These are phyloP conservation scores for Apium graveolens DNA, from an alignment of 129 eudicot species.

Conservation along the genomic window DNA sequence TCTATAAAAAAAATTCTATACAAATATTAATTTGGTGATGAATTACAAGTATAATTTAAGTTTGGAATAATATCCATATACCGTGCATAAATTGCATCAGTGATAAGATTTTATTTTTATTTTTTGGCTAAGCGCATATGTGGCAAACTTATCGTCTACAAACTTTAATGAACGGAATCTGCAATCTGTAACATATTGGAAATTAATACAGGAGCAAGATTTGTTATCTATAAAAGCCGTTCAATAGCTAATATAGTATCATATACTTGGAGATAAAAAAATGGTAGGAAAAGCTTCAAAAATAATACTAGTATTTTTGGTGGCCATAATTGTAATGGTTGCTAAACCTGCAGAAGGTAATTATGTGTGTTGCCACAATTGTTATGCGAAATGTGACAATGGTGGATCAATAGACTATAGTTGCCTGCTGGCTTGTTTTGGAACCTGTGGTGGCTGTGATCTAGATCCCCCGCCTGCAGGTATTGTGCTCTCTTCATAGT, in stretches of 20 bases:
- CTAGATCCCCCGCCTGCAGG: neutral
- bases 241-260: too few relatives aligned
- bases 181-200: too few relatives aligned
- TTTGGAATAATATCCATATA: too few relatives aligned
- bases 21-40: too few relatives aligned
- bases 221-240: neutral
- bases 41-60: too few relatives aligned
- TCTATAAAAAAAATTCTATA: too few relatives aligned
- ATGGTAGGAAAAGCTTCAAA: neutral
- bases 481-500: neutral
- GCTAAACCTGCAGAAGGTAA: neutral
- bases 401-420: neutral
- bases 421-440: neutral
- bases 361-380: neutral
- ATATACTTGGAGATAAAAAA: neutral
- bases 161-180: too few relatives aligned
- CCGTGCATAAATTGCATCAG: too few relatives aligned
- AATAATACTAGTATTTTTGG: neutral
- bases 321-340: neutral
- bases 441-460: neutral
- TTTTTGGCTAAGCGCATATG: too few relatives aligned
- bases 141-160: too few relatives aligned
- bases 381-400: neutral
- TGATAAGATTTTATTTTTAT: too few relatives aligned
- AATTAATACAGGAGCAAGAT: neutral